phyloP scores from a whole-genome alignment of 805 yeast genomes.

The Zygoascus flipseniorum region DNA sequence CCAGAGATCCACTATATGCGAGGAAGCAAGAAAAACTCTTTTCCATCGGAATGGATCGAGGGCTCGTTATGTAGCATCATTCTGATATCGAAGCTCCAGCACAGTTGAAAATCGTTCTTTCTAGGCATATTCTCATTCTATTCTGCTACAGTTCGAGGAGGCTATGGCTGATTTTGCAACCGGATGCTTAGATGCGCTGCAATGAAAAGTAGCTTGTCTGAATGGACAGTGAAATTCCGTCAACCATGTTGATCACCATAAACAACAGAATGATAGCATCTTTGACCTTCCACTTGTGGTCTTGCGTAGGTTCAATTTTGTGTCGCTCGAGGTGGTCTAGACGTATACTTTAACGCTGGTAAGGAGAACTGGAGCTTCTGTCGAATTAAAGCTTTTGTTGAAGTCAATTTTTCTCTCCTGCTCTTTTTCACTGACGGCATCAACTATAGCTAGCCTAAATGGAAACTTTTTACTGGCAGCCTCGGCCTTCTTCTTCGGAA shows the following conservation, averaged over 20 bases:
- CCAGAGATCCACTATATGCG: conserved; percentile 35
- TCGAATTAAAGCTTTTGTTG: conserved; percentile 27
- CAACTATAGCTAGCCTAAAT: conserved; percentile 3
- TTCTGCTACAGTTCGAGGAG: conserved; percentile 30
- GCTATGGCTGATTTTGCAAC: conserved; percentile 36
- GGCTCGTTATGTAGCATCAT: conserved; percentile 28
- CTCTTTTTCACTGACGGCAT: conserved; percentile 20
- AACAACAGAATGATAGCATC: conserved; percentile 15
- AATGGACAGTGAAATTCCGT: conserved; percentile 41
- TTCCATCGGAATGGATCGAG: conserved; percentile 35
- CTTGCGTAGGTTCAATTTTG: conserved; percentile 20
- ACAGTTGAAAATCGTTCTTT: conserved; percentile 29
- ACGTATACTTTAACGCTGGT: conserved; percentile 33
- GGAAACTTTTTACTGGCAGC: conserved; percentile 16
- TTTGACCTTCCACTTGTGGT: conserved; percentile 27
- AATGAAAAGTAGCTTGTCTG: conserved; percentile 33
- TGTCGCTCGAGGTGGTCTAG: conserved; percentile 28
- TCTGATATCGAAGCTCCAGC: conserved; percentile 32
- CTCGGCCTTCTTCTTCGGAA: conserved; percentile 21
- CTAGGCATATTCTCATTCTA: conserved; percentile 28
- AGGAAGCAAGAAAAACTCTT: conserved; percentile 29
- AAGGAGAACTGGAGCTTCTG: conserved; percentile 36
- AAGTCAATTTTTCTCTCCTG: conserved; percentile 24
- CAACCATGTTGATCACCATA: conserved; percentile 33
- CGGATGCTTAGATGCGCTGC: conserved; percentile 32